phyloP scores from a whole-genome alignment of 805 yeast species.

The Metschnikowia shivogae region DNA sequence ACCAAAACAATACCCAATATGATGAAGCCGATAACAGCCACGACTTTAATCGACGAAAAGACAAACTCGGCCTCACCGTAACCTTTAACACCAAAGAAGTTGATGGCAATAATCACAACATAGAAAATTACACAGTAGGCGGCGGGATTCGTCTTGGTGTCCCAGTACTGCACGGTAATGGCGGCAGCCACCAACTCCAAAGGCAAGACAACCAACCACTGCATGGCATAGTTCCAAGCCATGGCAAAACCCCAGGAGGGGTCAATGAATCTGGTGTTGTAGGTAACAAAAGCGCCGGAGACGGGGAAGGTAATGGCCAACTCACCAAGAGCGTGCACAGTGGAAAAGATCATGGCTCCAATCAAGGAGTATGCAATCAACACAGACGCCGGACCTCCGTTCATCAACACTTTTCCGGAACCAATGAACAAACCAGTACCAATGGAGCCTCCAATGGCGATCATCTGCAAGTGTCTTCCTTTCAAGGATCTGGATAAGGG shows the following conservation, averaged over 20 bases:
- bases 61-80: constrained; percentile 59
- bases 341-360: constrained; percentile 29
- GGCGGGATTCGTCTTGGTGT: constrained; percentile 45
- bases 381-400: constrained; percentile 69
- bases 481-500: constrained; percentile 56
- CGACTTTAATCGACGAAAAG: constrained; percentile 61
- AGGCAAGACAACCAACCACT: constrained; percentile 55
- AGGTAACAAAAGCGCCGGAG: constrained; percentile 48
- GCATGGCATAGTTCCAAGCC: constrained; percentile 65
- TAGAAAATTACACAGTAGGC: constrained; percentile 58
- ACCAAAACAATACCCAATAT: constrained; percentile 51
- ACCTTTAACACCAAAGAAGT: constrained; percentile 18
- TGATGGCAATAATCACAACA: constrained; percentile 36
- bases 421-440: constrained; percentile 84
- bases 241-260: constrained; percentile 68
- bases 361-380: constrained; percentile 38
- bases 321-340: constrained; percentile 45
- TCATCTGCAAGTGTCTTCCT: constrained; percentile 64
- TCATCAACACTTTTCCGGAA: constrained; percentile 55
- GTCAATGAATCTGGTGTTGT: constrained; percentile 61
- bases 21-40: constrained; percentile 57
- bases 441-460: constrained; percentile 78
- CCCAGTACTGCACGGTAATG: constrained; percentile 54
- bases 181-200: constrained; percentile 64
- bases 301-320: constrained; percentile 52